A percentile compares a stretch with the other conserved stretches of the same genome.
phyloP scores from a whole-genome alignment of 2,329 filamentous ascomycete species.

The Claviceps arundinis region DNA sequence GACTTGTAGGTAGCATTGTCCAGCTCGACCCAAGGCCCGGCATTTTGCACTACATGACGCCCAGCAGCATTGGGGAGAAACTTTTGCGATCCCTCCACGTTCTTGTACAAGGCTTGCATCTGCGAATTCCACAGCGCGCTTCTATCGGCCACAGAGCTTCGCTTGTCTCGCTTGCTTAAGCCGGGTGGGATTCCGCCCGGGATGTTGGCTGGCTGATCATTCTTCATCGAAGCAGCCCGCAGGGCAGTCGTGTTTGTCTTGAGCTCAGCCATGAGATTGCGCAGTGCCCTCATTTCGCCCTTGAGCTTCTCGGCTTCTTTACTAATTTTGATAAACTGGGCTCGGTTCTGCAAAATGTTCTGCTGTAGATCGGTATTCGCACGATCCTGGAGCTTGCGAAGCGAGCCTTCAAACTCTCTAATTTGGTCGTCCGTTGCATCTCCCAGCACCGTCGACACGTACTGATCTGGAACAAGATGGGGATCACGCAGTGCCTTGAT shows the following conservation, averaged over 20 bases:
- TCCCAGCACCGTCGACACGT: conserved; percentile 58
- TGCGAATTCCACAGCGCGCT: conserved; percentile 56
- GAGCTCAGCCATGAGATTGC: conserved; percentile 83
- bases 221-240: conserved; percentile 42
- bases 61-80: conserved; percentile 82
- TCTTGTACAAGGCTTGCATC: conserved; percentile 76
- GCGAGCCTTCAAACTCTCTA: conserved; percentile 60
- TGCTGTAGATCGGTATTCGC: conserved; percentile 80
- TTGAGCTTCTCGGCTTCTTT: conserved; percentile 98
- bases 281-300: conserved; percentile 81
- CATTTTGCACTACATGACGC: conserved; percentile 90
- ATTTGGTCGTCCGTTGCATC: conserved; percentile 85
- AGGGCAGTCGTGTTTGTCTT: conserved; percentile 62
- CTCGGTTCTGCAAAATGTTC: conserved; percentile 92
- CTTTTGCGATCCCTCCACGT: conserved; percentile 95
- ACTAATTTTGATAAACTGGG: conserved; percentile 97
- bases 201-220: conserved; percentile 32
- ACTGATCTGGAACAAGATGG: conserved; percentile 66
- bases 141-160: conserved; percentile 71
- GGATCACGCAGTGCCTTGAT: conserved; percentile 68
- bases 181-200: conserved; percentile 39
- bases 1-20: conserved; percentile 98
- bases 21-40: conserved; percentile 85
- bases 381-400: conserved; percentile 64
- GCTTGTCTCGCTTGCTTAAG: conserved; percentile 61